A percentile compares a stretch with the other conserved stretches of the same genome.
phyloP scores from a whole-genome alignment of 2,329 filamentous ascomycete genomes.

The Fusarium austroafricanum region DNA sequence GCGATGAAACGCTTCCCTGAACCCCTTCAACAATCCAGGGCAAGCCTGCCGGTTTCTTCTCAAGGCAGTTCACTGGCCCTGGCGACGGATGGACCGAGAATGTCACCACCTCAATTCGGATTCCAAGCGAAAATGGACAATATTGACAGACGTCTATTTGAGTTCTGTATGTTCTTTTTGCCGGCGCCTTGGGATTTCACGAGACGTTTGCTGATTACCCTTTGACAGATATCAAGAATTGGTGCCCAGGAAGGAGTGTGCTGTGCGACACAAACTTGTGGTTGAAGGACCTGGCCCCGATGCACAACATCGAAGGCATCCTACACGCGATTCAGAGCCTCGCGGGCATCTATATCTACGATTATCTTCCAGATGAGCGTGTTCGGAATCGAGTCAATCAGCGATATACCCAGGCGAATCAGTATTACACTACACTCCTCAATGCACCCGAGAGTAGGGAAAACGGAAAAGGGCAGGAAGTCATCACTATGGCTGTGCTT shows the following conservation, averaged over 20 bases:
- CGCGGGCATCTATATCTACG: constrained; percentile 55
- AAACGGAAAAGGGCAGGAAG: constrained; percentile 45
- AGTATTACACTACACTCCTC: constrained; percentile 46
- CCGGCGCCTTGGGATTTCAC: not conserved
- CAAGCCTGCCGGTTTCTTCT: constrained; percentile 7
- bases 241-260: constrained; percentile 55
- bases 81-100: constrained; percentile 25
- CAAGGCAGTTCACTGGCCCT: constrained; percentile 17
- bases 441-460: constrained; percentile 25
- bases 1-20: too few species aligned
- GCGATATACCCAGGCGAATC: constrained; percentile 46
- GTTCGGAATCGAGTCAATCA: constrained; percentile 49
- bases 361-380: constrained; percentile 50
- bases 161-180: constrained; percentile 49
- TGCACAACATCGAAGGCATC: constrained; percentile 51
- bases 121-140: constrained; percentile 48
- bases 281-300: constrained; percentile 54
- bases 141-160: constrained; percentile 48
- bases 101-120: constrained; percentile 47
- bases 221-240: constrained; percentile 51
- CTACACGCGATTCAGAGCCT: constrained; percentile 53
- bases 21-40: too few species aligned
- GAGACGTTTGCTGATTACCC: not conserved
- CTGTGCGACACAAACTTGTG: constrained; percentile 53
- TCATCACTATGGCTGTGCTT: constrained; percentile 52